Evolutionary conservation across 331 rosid genomes (phyloP), one percentile per base, ranked within the genome.

Genomic region (Malus hybrid): DNA sequence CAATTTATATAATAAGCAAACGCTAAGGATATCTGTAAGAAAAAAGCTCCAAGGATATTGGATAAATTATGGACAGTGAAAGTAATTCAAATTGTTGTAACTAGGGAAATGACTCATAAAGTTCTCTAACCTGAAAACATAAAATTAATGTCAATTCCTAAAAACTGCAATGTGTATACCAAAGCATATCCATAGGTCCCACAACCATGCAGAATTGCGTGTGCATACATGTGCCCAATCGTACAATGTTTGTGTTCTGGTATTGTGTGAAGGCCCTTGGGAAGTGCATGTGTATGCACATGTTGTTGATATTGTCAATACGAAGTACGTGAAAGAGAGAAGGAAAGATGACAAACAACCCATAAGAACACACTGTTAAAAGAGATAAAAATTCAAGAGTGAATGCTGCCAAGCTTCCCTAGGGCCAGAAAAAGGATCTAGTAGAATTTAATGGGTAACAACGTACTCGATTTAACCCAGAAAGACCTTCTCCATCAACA

Each of bases 391-490:
- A 67, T 44, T 63, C 16, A 56, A 34, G 42, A 27, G 39, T 66
- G 33, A 48, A 73, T 12, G 63, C 34, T 65, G 19, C 4, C 34
- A 76, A 22, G 57, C 55, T 39, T 44, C 65, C 73, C 63, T 39
- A 69, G 57, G 39, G 46, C 34, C 18, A 33, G 52, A 20, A 67
- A 16, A 70, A 70, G 46, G 52, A 59, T 55, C 44, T 12, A 32
- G 46, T 4, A 19, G 67, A 52, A 78, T 31, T 52, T 13, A 48
- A 70, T 65, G 67, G 28, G 33, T n/a, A 65, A 80, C 76, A 83
- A 74, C 97, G 50, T 91, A 93, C 97, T 78, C 76, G 87, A 77
- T 84, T 84, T 65, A 78, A 62, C 24, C 84, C 74, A 57, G 71
- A 76, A 69, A 61, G 19, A 60, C 81, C 77, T 77, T 71, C 75